Base-by-base conservation (phyloP, 2,329 filamentous ascomycete genomes). In the Cordyceps farinosa region DNA sequence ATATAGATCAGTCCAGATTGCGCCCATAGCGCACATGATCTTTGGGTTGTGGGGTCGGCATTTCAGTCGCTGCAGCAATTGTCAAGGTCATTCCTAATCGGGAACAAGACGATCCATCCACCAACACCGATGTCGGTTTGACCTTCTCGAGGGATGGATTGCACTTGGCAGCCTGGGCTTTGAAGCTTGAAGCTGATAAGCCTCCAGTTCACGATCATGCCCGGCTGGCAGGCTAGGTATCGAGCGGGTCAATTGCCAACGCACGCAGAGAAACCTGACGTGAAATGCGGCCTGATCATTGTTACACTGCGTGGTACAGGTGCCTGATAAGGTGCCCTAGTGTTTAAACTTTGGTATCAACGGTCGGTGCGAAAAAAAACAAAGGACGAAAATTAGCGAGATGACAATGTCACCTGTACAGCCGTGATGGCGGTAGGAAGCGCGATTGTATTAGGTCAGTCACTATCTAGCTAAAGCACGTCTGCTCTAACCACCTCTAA, bases 401-500 rank as follows among this genome's bases (percentile, higher is more conserved):
- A 48, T 48, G 29, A 27, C 38, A 40, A 40, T 40, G 34, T 40
- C 38, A 40, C 38, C 13, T 15, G 38, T 40, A 11, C 38, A 13
- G 11, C 13, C 11, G 13, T 40, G 13, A 15, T 40, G 13, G 38
- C 38, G 38, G 1, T 15, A 40, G 11, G 38, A 40, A 15, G 15
- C 11, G 38, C 38, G 13, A 40, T 15, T 29, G 45, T 29, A 48
- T 48, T 10, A 48, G 29, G 27, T 48, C 27, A 6, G 45, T 48
- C 45, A 48, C 36, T 57, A 47, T 36, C 29, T 57, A 34, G 54
- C 54, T 38, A 36, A 5, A 27, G 42, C 40, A 47, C 45, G 32
- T 22, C 32, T 57, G 42, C n/a, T 29, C 9, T n/a, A 30, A 29
- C 40, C 51, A 51, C 34, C 1, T 51, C 36, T 75, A 77, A 51